Base-by-base conservation (phyloP, 805 yeast genomes). In the Komagataella pastoris region DNA sequence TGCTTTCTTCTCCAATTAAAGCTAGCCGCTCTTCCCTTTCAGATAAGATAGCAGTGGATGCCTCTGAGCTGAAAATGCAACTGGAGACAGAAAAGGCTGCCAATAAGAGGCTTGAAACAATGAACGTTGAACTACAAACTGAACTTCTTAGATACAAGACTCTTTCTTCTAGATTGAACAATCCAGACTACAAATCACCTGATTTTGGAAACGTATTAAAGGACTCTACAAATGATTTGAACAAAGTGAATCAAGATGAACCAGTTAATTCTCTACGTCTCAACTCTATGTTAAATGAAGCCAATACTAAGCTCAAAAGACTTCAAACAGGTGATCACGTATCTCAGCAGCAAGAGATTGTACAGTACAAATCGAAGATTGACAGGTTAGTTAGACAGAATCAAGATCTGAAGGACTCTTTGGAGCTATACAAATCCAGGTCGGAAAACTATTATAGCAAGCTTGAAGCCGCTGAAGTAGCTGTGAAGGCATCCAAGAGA, bases 381-480 rank as follows among this genome's bases (percentile, higher is more conserved):
- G 81, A 81, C 47, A 74, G 82, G 2, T 65, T 83, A 14, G 72
- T 70, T 45, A 61, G 71, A n/a, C 82, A 79, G 58, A 81, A 79
- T 56, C 59, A 62, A 1, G 83, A 87, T 30, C 66, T 88, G 30
- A 62, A 71, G 1, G 72, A 75, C 44, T 74, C 77, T 30, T 67
- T 83, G 18, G 78, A 77, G 44, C 68, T 84, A 36, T 88, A 85
- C 65, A 83, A 81, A 60, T 65, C 71, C 17, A 76, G 95, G 54
- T 80, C 95, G 40, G 90, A 86, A 43, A 85, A 82, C 54, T 85
- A 87, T 61, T 79, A 75, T 57, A 72, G 73, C 53, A 85, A 86
- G 59, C 70, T 89, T 23, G 95, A 88, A 59, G 75, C 78, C 49
- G 90, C 93, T 2, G 96, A 90, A 61, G 73, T 81, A 49, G 85